Conservation (phyloP, 2,329 filamentous ascomycete genomes). For the Fonsecaea multimorphosa region DNA sequence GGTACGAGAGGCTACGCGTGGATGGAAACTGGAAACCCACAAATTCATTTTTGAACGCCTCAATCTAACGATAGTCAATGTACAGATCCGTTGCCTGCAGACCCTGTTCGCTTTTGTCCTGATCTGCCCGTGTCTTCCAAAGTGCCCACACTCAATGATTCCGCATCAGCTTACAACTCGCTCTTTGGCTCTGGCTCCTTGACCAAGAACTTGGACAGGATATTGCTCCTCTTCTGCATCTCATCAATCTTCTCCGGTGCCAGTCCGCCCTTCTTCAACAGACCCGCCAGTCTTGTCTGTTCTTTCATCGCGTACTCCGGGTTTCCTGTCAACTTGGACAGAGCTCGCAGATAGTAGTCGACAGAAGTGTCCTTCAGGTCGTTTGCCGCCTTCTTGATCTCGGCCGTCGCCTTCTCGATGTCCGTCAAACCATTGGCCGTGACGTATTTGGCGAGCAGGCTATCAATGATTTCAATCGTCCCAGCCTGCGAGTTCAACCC, state of each 20-base stretch:
- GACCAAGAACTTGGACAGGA: slow-evolving; percentile 77
- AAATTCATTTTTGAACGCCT: slow-evolving; percentile 22
- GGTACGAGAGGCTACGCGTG: neutral
- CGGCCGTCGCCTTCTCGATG: slow-evolving; percentile 67
- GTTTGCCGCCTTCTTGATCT: slow-evolving; percentile 74
- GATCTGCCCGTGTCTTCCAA: neutral
- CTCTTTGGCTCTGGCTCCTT: slow-evolving; percentile 60
- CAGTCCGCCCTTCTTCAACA: slow-evolving; percentile 85
- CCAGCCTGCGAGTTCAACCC: slow-evolving; percentile 79
- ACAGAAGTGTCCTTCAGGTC: slow-evolving; percentile 79
- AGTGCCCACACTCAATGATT: neutral
- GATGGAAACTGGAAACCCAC: neutral
- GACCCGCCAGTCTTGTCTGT: slow-evolving; percentile 75
- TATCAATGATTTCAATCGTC: slow-evolving; percentile 79
- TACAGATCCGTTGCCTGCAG: slow-evolving; percentile 5
- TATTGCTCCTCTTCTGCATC: slow-evolving; percentile 83
- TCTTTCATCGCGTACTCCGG: slow-evolving; percentile 84
- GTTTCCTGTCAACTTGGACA: slow-evolving; percentile 81
- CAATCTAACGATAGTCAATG: slow-evolving; percentile 13
- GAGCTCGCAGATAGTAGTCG: slow-evolving; percentile 91
- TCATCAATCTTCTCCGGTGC: slow-evolving; percentile 88
- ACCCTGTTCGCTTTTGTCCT: neutral
- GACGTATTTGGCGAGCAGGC: slow-evolving; percentile 73
- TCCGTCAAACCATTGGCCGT: slow-evolving; percentile 58
- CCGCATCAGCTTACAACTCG: slow-evolving; percentile 64